phyloP scores from a whole-genome alignment of 345 rosid species.

The Linum usitatissimum region DNA sequence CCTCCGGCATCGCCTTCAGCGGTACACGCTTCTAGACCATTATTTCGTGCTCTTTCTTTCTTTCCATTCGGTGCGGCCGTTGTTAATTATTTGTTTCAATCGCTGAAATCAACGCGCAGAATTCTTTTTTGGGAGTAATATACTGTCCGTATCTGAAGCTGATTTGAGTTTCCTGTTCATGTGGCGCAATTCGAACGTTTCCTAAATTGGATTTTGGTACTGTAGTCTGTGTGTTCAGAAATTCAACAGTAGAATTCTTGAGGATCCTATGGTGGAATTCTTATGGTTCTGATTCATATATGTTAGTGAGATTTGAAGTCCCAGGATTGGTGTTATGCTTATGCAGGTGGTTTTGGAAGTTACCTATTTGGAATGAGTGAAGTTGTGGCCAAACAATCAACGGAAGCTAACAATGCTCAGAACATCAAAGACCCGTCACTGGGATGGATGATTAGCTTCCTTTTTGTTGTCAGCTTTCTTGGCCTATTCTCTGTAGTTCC shows the following conservation, averaged over 20 bases:
- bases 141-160: background rate
- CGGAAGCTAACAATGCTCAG: slow-evolving; percentile 1
- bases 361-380: slow-evolving; percentile 26
- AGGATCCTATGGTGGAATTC: background rate
- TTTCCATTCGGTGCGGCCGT: background rate
- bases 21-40: background rate
- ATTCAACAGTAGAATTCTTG: too few species aligned
- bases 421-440: slow-evolving; percentile 17
- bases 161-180: background rate
- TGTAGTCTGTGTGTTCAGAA: too few species aligned
- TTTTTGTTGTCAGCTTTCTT: slow-evolving; percentile 26
- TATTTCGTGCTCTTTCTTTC: too few species aligned
- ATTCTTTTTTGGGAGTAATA: background rate
- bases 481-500: slow-evolving; percentile 30
- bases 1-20: background rate
- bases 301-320: background rate
- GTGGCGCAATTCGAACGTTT: background rate
- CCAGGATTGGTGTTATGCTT: background rate
- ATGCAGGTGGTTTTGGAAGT: slow-evolving; percentile 26
- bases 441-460: slow-evolving; percentile 26
- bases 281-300: background rate
- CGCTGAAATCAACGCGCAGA: background rate
- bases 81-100: background rate
- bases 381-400: slow-evolving; percentile 16
- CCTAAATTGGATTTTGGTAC: too few species aligned